Base-by-base conservation (phyloP, 176 grass and related monocot genomes). In the Chrysopogon serrulatus region DNA sequence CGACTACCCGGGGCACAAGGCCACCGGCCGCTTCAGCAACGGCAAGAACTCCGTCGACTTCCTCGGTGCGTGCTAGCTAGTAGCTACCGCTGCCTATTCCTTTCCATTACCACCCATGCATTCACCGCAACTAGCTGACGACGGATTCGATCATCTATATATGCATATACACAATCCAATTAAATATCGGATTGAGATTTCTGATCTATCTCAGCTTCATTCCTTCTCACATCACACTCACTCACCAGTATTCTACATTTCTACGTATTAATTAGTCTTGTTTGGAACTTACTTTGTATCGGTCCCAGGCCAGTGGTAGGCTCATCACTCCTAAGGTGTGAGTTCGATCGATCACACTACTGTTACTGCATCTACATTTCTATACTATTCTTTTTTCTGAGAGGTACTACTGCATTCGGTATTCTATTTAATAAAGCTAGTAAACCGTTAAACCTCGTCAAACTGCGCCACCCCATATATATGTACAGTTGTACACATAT, bases 11-110 rank as follows among this genome's bases (percentile, higher is more conserved):
- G 90, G 92, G 6, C 4, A n/a, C 12, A 92, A 86, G 79, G 81
- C 95, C 61, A 98, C 95, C 54, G 92, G 95, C 1, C 67, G 95
- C 1, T 98, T 98, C 90, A 91, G 95, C 90, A 98, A 98, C 54
- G 95, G 92, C 90, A 91, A 87, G 43, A 98, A 98, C 84, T 90
- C 83, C 16, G 86, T 91, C 5, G 92, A 98, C 63, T 98, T 92
- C 82, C 83, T 98, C 26, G 92, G 95, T 89, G 80, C 42, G 70
- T 79, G 45, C 1, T n/a, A n/a, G 8, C 23, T 57, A 24, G n/a
- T n/a, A n/a, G n/a, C 17, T 37, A 5, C 49, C 8, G 5, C 0
- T 17, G 3, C 19, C 19, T 54, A 6, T 10, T 54, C 19, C n/a
- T n/a, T n/a, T n/a, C n/a, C n/a, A n/a, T n/a, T n/a, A n/a, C n/a